phyloP scores from a whole-genome alignment of 352 stramenopile species.

The Aphanomyces invadans region DNA sequence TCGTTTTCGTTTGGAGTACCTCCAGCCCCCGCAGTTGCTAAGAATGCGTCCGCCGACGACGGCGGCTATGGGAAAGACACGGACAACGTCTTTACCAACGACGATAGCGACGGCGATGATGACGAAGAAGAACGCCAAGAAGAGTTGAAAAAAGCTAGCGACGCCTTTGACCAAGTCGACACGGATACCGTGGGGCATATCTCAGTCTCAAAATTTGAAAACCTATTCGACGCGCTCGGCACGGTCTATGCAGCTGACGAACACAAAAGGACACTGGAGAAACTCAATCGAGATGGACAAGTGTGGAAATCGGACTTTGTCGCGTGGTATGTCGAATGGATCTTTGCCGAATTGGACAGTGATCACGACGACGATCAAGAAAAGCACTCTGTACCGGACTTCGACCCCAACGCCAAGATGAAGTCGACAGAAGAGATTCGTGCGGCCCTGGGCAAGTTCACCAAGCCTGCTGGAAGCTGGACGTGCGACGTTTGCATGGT shows the following conservation, averaged over 20 bases:
- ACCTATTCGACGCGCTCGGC: constrained; percentile 53
- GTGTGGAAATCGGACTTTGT: constrained; percentile 49
- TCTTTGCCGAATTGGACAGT: constrained; percentile 39
- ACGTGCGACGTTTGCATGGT: not conserved
- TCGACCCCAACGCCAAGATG: constrained; percentile 29
- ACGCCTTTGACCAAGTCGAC: constrained; percentile 32
- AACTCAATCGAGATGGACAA: constrained; percentile 39
- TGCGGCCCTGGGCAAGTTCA: constrained; percentile 41
- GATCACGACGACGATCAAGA: constrained; percentile 45
- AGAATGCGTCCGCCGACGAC: not conserved
- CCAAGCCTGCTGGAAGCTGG: constrained; percentile 25
- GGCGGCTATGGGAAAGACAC: constrained; percentile 10
- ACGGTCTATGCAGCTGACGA: constrained; percentile 54
- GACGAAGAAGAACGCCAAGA: constrained; percentile 53
- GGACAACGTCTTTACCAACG: constrained; percentile 48
- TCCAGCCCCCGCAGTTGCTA: not conserved
- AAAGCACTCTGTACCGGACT: constrained; percentile 4
- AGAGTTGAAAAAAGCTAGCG: constrained; percentile 46
- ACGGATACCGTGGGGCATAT: not conserved
- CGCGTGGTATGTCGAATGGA: constrained; percentile 55
- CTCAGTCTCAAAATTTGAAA: constrained; percentile 30
- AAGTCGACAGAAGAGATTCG: constrained; percentile 47
- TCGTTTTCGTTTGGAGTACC: constrained; percentile 10
- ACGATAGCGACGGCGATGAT: constrained; percentile 38
- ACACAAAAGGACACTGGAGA: constrained; percentile 34